Evolutionary conservation across 345 rosid species (phyloP), one percentile per base, ranked within the genome.

Genomic region (Pseudoturritis turrita): DNA sequence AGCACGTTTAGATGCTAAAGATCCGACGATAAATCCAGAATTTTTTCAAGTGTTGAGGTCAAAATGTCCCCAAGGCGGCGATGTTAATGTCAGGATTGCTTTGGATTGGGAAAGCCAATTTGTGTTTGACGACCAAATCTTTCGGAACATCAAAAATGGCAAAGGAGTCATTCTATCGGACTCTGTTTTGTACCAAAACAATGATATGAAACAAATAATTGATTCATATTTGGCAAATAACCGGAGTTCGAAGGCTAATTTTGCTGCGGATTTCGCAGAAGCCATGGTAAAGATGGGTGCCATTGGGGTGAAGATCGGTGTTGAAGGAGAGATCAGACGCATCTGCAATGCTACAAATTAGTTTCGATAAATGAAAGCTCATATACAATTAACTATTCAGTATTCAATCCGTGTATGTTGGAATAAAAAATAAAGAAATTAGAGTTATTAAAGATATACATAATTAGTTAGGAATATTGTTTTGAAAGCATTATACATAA

Each of bases 251-350:
- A 69, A 66, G 19, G 45, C 78, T 37, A 54, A 76, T 58, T 89
- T 87, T 65, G 69, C 41, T 44, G 61, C n/a, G 18, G 90, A 89
- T 74, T 87, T 89, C 4, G 79, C 81, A 6, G 56, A 41, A 36
- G 85, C 90, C 4, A 84, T 87, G 82, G 80, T 84, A 10, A 81
- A 78, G 13, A 87, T 89, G 88, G 86, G 90, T 51, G 61, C 56
- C 17, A 74, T 81, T 44, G 87, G 59, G 1, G 85, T 80, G n/a
- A 82, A 83, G 44, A 70, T 80, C 0, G 82, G 87, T 7, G 64
- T 43, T 4, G 3, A 78, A 11, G 89, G 96, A 50, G 82, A 83
- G 71, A 81, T 87, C 43, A 75, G 89, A 58, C 82, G 83, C 50
- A 77, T 81, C 2, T 87, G 89, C 59, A 68, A 14, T 52, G 70